Evolutionary conservation across 2,329 filamentous ascomycete species (phyloP).

Genomic region (Sporothrix pseudoabietina): DNA sequence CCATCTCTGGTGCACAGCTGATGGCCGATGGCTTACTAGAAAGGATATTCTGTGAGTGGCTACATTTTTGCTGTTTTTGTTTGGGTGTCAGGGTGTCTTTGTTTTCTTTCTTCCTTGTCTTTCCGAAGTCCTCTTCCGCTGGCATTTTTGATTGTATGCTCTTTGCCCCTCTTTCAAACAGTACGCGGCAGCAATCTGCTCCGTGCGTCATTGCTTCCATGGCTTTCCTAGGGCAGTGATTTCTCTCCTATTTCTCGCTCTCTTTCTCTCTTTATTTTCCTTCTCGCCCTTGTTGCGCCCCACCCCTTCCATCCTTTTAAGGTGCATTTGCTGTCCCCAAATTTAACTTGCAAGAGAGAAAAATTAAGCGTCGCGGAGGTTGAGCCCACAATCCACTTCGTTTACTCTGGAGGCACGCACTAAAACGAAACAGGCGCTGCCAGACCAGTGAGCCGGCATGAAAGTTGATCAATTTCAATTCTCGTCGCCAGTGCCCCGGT

Average conservation of each 20-base stretch:
- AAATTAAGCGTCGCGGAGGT: slow-evolving; percentile 12
- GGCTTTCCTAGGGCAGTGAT: background rate
- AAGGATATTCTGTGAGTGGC: background rate
- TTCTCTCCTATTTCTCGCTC: background rate
- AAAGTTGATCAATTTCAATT: slow-evolving; percentile 19
- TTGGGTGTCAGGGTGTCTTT: too few relatives aligned
- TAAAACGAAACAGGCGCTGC: slow-evolving; percentile 15
- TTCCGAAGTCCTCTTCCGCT: background rate
- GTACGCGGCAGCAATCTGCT: background rate
- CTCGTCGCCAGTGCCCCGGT: slow-evolving; percentile 9
- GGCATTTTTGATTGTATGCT: background rate
- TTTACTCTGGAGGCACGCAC: slow-evolving; percentile 4
- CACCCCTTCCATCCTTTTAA: background rate
- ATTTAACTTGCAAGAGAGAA: background rate
- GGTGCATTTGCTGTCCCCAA: background rate
- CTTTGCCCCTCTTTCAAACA: background rate
- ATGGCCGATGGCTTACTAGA: background rate
- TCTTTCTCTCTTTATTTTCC: background rate
- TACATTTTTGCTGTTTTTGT: background rate
- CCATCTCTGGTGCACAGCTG: background rate
- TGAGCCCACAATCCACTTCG: background rate
- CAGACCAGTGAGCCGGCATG: slow-evolving; percentile 2
- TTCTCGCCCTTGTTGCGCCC: background rate
- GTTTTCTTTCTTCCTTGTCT: background rate
- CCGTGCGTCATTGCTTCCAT: slow-evolving; percentile 8